Conservation (phyloP, 345 rosid species). For the Orychophragmus violaceus region DNA sequence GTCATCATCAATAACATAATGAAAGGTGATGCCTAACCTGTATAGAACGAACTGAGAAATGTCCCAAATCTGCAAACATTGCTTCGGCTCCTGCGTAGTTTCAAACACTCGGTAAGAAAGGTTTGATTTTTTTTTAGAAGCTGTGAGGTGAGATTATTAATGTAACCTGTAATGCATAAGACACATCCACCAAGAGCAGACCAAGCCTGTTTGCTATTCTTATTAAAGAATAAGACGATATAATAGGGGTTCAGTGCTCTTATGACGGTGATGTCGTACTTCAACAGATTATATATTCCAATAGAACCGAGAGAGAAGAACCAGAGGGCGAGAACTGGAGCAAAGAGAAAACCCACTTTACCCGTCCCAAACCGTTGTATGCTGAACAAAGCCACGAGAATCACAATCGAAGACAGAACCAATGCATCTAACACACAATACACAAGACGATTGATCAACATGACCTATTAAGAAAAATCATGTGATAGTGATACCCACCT, state of each 20-base stretch:
- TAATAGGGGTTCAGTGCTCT: conserved; percentile 83
- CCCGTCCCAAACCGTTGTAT: conserved; percentile 86
- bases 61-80: conserved; percentile 97
- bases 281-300: conserved; percentile 72
- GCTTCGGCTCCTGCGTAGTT: conserved; percentile 84
- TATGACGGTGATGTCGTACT: conserved; percentile 55
- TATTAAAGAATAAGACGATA: conserved; percentile 70
- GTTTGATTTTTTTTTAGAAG: background rate
- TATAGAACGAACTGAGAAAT: conserved; percentile 82
- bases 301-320: conserved; percentile 81
- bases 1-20: background rate
- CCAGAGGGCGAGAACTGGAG: conserved; percentile 84
- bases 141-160: conserved; percentile 3
- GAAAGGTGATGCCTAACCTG: conserved; percentile 43
- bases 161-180: conserved; percentile 80
- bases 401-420: conserved; percentile 56
- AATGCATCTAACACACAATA: conserved; percentile 53
- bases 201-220: conserved; percentile 72
- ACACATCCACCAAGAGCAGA: conserved; percentile 96
- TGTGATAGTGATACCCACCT: conserved; percentile 42
- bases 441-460: conserved; percentile 2
- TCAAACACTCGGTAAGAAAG: conserved; percentile 1
- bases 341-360: conserved; percentile 85
- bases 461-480: background rate
- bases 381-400: conserved; percentile 76